Evolutionary conservation across 306 rosid species (phyloP), one percentile per base, ranked within the genome.

Genomic region (Vicia sativa): DNA sequence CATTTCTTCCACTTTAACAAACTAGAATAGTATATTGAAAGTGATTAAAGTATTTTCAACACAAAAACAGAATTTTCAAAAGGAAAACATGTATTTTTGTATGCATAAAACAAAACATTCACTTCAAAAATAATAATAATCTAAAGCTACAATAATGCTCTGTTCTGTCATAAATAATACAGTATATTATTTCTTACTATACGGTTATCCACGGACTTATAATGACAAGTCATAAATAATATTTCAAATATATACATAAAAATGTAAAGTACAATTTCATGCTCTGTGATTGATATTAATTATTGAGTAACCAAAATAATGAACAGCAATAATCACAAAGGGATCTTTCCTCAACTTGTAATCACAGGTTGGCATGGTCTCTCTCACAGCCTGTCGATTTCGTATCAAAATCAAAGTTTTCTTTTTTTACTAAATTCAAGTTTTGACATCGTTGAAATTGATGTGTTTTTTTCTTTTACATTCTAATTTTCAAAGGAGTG

Each of bases 331-430:
- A 50, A 19, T 50, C 4, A 52, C 2, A 50, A 1, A 19, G 21
- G 14, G 31, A 52, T 52, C 8, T 10, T 52, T 13, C 31, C 58
- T 21, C 75, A 72, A 73, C 49, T 74, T 62, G 81, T 28, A 58
- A 78, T 62, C 53, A 79, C 81, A 68, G 68, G 86, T 78, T 79
- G 83, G 83, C 78, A 37, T 71, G 78, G 67, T 71, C 48, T 7
- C 58, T 60, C 58, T 74, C 79, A 74, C 88, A 81, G 85, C 83
- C 88, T 86, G 91, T 76, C 79, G 65, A 42, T 34, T 34, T 34
- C 38, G 1, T 34, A 31, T 34, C 9, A 7, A 6, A 34, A 34
- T 34, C 38, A 6, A 7, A 34, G 8, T 34, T 34, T 34, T 34
- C 38, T 34, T 34, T 34, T 34, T 34, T 9, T 34, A 34, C 9